These are phyloP conservation scores for Pseudonitzschia multistriata DNA, from an alignment of 108 stramenopile species.

Conservation along the genomic window DNA sequence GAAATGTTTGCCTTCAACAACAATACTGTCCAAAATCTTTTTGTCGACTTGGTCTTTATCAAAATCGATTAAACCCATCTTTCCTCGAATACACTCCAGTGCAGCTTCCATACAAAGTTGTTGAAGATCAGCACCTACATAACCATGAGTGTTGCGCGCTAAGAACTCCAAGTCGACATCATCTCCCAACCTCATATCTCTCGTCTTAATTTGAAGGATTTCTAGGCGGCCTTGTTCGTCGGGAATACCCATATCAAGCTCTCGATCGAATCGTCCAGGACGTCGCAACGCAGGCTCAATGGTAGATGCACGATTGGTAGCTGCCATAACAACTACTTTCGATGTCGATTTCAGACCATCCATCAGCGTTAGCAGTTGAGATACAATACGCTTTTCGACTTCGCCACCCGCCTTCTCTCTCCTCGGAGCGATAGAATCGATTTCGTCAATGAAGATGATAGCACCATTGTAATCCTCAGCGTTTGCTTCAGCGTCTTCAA, in stretches of 20 bases:
- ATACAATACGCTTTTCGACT: slow-evolving; percentile 95
- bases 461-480: slow-evolving; percentile 86
- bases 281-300: slow-evolving; percentile 95
- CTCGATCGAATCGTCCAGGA: slow-evolving; percentile 97
- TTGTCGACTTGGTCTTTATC: slow-evolving; percentile 83
- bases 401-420: slow-evolving; percentile 94
- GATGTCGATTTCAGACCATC: slow-evolving; percentile 90
- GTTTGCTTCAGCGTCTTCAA: slow-evolving; percentile 91
- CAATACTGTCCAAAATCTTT: slow-evolving; percentile 78
- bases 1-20: slow-evolving; percentile 93
- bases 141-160: slow-evolving; percentile 87
- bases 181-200: slow-evolving; percentile 85
- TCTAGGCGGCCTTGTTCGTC: slow-evolving; percentile 88
- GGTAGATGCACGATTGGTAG: slow-evolving; percentile 91
- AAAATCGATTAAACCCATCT: slow-evolving; percentile 85
- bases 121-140: slow-evolving; percentile 94
- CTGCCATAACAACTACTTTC: slow-evolving; percentile 95
- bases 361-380: slow-evolving; percentile 95
- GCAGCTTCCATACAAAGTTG: slow-evolving; percentile 95
- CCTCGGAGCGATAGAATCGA: slow-evolving; percentile 98
- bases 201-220: slow-evolving; percentile 94
- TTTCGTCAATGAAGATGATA: slow-evolving; percentile 98
- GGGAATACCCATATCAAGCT: slow-evolving; percentile 93
- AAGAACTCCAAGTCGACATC: slow-evolving; percentile 89
- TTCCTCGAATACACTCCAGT: slow-evolving; percentile 81